Conservation (phyloP, 1,139 yeast species). For the Suhomyces wounanorum region DNA sequence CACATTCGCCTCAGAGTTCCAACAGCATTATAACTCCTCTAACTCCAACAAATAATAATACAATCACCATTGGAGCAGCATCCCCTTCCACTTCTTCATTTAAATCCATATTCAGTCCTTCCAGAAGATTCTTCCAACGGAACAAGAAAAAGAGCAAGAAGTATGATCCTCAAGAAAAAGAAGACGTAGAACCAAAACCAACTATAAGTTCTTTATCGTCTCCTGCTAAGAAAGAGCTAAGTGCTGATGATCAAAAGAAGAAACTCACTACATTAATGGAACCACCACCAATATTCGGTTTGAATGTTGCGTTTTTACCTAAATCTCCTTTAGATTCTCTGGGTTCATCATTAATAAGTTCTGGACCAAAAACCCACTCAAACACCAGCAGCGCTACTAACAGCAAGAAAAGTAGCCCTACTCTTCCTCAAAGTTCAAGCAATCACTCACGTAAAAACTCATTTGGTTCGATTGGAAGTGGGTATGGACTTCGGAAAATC, state of each 20-base stretch:
- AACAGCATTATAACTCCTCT: slow-evolving; percentile 17
- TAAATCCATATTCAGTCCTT: slow-evolving; percentile 37
- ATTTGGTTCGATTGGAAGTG: slow-evolving; percentile 23
- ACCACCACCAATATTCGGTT: slow-evolving; percentile 42
- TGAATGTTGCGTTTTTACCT: slow-evolving; percentile 12
- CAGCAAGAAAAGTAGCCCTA: slow-evolving; percentile 11
- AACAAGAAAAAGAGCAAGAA: slow-evolving; percentile 16
- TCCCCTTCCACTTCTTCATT: slow-evolving; percentile 34
- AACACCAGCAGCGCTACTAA: slow-evolving; percentile 6
- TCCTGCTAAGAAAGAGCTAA: slow-evolving; percentile 22
- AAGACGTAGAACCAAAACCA: slow-evolving; percentile 20
- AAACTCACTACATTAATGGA: slow-evolving; percentile 32
- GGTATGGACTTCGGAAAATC: slow-evolving; percentile 34
- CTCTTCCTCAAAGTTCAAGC: slow-evolving; percentile 6
- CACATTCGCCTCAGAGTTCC: slow-evolving; percentile 13
- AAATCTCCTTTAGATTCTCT: slow-evolving; percentile 4
- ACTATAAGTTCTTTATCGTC: slow-evolving; percentile 40
- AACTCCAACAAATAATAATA: slow-evolving; percentile 26
- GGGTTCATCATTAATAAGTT: slow-evolving; percentile 3
- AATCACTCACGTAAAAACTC: slow-evolving; percentile 30
- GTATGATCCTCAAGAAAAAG: slow-evolving; percentile 5
- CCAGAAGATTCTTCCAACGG: slow-evolving; percentile 30
- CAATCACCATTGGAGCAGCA: slow-evolving; percentile 37
- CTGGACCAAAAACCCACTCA: slow-evolving; percentile 1
- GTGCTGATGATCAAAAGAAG: slow-evolving; percentile 15